Evolutionary conservation across 2,329 filamentous ascomycete species (phyloP), one percentile per base, ranked within the genome.

Genomic region (Aureobasidium sp.): DNA sequence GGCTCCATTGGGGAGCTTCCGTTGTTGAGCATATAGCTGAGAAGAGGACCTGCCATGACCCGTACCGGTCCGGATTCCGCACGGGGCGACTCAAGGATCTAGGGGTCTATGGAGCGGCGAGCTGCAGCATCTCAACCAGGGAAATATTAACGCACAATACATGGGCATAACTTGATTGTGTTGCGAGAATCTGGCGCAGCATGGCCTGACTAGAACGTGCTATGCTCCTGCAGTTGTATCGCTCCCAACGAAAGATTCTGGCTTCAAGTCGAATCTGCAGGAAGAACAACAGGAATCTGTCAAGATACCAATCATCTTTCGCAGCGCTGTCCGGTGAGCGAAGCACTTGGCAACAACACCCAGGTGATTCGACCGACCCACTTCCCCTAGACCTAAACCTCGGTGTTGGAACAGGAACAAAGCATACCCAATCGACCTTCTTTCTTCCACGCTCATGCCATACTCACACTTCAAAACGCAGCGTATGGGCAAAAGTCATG

Each of bases 101-200:
- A 35, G 33, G n/a, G 17, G 42, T 49, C 42, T 47, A 47, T 49
- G 23, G 25, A 49, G 23, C 43, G 55, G 43, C 43, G 55, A 58
- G 33, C 31, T 58, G 55, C 55, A 58, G 42, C 17, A 38, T 42
- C 31, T 58, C 31, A 58, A 58, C 55, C 55, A 58, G 42, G 43
- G 55, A 49, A 40, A 58, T 25, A 33, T 33, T 21, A 13, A 29
- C 23, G 55, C 43, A 38, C 43, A 40, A 43, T 38, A 40, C 55
- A 40, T 49, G 31, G 55, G 43, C 43, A 49, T 58, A 38, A 47
- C 43, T 40, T 58, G 43, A 58, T 58, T 58, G 55, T 58, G 43
- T 43, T 49, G 21, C 53, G 40, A 55, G 3, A n/a, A 55, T 55
- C n/a, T 43, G 38, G 51, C 51, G 27, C 37, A 31, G 51, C 27